These are phyloP conservation scores for Mitragyna speciosa DNA, from an alignment of 257 asterid species.

Conservation along the genomic window DNA sequence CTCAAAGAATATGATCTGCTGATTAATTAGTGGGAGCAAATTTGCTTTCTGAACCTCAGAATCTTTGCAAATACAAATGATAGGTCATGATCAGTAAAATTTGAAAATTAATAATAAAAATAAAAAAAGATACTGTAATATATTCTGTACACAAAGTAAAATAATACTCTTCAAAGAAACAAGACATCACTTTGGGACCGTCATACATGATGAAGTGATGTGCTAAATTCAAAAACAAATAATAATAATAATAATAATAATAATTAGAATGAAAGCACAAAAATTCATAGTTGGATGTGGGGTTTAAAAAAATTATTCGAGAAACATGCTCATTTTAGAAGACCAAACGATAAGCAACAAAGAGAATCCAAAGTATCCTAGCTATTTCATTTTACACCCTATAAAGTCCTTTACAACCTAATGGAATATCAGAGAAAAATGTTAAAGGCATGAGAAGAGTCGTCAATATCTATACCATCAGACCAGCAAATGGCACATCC, in stretches of 20 bases:
- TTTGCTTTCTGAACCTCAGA: not conserved
- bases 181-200: not conserved
- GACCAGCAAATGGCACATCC: conserved; percentile 88
- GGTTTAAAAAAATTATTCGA: not conserved
- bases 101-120: not conserved
- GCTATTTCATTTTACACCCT: not conserved
- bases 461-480: conserved; percentile 54
- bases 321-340: not conserved
- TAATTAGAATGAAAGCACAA: not conserved
- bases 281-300: not conserved
- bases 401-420: not conserved
- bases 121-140: not conserved
- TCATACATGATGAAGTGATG: not conserved
- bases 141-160: not conserved
- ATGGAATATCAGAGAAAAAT: not conserved
- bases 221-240: not conserved
- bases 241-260: too few relatives aligned
- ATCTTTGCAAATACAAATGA: not conserved
- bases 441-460: not conserved
- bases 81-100: not conserved
- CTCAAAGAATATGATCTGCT: too few relatives aligned
- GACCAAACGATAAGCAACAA: not conserved
- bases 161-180: not conserved
- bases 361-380: not conserved
- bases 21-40: not conserved